These are phyloP conservation scores for Sordariomycetes sp. DNA, from an alignment of 2,329 filamentous ascomycete genomes.

Conservation along the genomic window DNA sequence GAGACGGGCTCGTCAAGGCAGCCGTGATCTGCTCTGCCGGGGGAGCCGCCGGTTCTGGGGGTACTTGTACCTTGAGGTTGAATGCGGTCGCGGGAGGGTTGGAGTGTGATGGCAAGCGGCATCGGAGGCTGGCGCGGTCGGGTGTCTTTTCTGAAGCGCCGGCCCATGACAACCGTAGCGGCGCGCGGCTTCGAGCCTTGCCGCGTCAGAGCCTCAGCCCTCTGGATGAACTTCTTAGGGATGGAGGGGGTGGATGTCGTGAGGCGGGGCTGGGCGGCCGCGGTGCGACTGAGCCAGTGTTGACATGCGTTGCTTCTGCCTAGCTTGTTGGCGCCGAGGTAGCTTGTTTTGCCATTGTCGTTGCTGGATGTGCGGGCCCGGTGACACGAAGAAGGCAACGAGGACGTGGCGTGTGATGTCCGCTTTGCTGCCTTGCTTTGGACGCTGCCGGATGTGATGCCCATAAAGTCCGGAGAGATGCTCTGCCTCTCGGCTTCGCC, in stretches of 20 bases:
- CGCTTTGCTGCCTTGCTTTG: too few species aligned
- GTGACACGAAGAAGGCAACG: too few species aligned
- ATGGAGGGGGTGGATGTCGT: background rate
- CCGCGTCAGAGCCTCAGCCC: background rate
- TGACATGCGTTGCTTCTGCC: background rate
- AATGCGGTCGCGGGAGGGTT: background rate
- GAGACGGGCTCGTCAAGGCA: background rate
- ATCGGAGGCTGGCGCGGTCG: background rate
- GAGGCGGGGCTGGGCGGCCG: background rate
- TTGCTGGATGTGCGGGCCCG: too few species aligned
- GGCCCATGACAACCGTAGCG: background rate
- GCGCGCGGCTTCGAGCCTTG: background rate
- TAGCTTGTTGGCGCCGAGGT: background rate
- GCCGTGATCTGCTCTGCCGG: background rate
- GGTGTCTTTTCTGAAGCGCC: background rate
- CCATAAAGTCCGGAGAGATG: too few species aligned
- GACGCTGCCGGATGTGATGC: too few species aligned
- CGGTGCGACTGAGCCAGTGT: background rate
- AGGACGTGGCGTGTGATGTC: too few species aligned
- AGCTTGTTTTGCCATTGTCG: background rate
- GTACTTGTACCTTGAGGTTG: too few species aligned
- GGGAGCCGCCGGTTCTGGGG: background rate
- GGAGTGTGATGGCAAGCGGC: background rate
- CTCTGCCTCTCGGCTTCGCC: too few species aligned
- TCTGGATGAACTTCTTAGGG: background rate